Evolutionary conservation across 352 stramenopile species (phyloP), one percentile per base, ranked within the genome.

Genomic region (Aphanomyces invadans): DNA sequence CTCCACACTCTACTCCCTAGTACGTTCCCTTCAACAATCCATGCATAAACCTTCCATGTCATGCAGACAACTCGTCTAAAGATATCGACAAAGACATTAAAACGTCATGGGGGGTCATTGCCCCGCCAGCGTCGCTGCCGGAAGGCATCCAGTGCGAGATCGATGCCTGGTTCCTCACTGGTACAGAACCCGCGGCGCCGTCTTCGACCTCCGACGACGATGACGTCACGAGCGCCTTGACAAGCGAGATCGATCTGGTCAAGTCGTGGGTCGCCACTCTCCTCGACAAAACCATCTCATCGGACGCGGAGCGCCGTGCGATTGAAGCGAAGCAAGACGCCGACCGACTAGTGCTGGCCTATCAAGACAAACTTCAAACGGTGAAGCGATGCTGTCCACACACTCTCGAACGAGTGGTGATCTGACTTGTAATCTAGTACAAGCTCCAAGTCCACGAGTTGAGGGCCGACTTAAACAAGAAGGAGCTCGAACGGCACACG

Each of bases 401-500:
- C n/a, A n/a, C n/a, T n/a, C n/a, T n/a, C n/a, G n/a, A n/a, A n/a
- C n/a, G n/a, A n/a, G n/a, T n/a, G n/a, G n/a, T n/a, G n/a, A n/a
- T n/a, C n/a, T n/a, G n/a, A n/a, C n/a, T n/a, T n/a, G n/a, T n/a
- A n/a, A n/a, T n/a, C n/a, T 62, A 92, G 81, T 81, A 71, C 51
- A 79, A 87, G 68, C 72, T 62, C 5, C 76, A 80, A 46, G 74
- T 94, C 60, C 51, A 62, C 32, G 78, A 86, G 25, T 69, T 94
- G 23, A 74, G 91, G 61, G 53, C 45, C 25, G 86, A 91, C 67
- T 51, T 94, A 31, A 81, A 90, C 48, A 65, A 74, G 11, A 94
- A 91, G 62, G 86, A 94, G 71, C 73, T 79, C 3, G 82, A 92
- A 59, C 76, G 86, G 0, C 86, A 94, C 76, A 78, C 73, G 25